These are phyloP conservation scores for Podaxis mareebaensis DNA, from an alignment of 768 basidiomycete species.

Conservation along the genomic window DNA sequence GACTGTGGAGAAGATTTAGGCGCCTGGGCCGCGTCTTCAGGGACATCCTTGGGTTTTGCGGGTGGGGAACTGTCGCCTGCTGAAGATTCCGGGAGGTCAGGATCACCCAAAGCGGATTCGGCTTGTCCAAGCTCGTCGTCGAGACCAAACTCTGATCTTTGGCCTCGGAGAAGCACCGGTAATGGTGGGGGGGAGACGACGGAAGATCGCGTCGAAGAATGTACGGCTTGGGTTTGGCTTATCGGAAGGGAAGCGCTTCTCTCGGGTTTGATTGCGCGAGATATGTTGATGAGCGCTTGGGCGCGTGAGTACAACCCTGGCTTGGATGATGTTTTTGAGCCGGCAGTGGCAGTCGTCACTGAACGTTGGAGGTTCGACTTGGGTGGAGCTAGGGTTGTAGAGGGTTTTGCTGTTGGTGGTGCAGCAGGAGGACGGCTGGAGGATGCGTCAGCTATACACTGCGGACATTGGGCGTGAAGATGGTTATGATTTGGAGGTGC, in stretches of 20 bases:
- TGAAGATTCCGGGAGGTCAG: conserved; percentile 11
- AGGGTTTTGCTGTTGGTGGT: background rate
- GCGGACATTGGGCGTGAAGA: conserved; percentile 1
- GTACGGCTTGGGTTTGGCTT: conserved; percentile 19
- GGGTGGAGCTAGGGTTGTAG: background rate
- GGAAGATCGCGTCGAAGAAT: conserved; percentile 20
- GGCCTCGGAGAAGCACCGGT: conserved; percentile 38
- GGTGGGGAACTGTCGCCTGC: conserved; percentile 12
- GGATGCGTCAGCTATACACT: conserved; percentile 2
- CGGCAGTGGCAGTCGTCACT: conserved; percentile 25
- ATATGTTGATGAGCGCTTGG: conserved; percentile 21
- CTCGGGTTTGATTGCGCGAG: conserved; percentile 26
- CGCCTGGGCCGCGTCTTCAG: background rate
- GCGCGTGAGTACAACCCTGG: conserved; percentile 22
- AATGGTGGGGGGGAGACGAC: conserved; percentile 42
- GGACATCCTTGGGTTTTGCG: background rate
- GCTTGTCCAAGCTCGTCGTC: conserved; percentile 18
- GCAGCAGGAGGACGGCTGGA: background rate
- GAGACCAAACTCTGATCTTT: conserved; percentile 33
- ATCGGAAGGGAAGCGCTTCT: conserved; percentile 20
- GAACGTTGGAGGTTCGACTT: conserved; percentile 20
- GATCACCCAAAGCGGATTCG: conserved; percentile 13
- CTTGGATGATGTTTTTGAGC: conserved; percentile 20
- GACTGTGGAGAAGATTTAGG: conserved; percentile 6
- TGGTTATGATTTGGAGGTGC: background rate